phyloP scores from a whole-genome alignment of 1,284 basidiomycete genomes.

The Puccinia triticina region DNA sequence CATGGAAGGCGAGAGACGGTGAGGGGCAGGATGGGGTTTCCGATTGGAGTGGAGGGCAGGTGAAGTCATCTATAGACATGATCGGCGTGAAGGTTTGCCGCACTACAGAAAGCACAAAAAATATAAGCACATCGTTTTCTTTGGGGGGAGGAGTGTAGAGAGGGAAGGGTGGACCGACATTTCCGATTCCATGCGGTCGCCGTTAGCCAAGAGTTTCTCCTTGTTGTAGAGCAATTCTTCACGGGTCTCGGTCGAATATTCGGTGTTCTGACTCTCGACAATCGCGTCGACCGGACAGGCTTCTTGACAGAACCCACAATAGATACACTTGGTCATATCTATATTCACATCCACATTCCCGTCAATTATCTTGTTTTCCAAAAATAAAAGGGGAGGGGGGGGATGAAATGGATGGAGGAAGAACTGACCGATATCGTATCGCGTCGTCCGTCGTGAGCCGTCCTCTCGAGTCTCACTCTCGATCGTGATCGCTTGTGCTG shows the following conservation, averaged over 20 bases:
- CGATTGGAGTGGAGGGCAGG: neutral
- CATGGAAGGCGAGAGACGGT: no score
- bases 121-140: neutral
- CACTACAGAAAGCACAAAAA: slow-evolving; percentile 58
- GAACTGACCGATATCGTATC: slow-evolving; percentile 70
- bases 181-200: slow-evolving; percentile 93
- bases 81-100: slow-evolving; percentile 79
- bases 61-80: slow-evolving; percentile 59
- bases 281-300: slow-evolving; percentile 99
- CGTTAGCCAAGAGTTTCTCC: slow-evolving; percentile 82
- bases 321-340: slow-evolving; percentile 91
- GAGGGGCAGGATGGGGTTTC: no score
- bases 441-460: slow-evolving; percentile 93
- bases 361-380: slow-evolving; percentile 63
- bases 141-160: neutral
- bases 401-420: slow-evolving; percentile 36
- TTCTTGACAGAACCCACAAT: slow-evolving; percentile 97
- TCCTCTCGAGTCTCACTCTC: slow-evolving; percentile 95
- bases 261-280: slow-evolving; percentile 94
- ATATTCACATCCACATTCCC: slow-evolving; percentile 65
- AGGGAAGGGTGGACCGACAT: slow-evolving; percentile 62
- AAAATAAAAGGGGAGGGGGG: slow-evolving; percentile 10
- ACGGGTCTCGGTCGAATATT: slow-evolving; percentile 91
- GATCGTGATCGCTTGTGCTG: slow-evolving; percentile 98
- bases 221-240: slow-evolving; percentile 99